A percentile compares a stretch with the other conserved stretches of the same genome.
Conservation (phyloP, 768 basidiomycete species). For the Suillus fuscotomentosus region DNA sequence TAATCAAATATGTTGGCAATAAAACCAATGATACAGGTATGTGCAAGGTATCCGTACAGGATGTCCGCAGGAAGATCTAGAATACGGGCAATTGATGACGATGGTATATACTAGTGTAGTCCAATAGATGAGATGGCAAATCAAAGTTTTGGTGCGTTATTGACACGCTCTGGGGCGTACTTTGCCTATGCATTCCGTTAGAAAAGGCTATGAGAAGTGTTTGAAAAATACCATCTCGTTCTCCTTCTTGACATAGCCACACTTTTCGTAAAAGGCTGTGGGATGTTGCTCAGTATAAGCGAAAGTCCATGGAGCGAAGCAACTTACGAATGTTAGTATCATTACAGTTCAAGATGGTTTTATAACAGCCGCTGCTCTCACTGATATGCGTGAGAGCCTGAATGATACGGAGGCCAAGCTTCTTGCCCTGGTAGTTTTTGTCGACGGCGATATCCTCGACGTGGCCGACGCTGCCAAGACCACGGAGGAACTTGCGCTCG, state of each 20-base stretch:
- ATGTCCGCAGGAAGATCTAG: slow-evolving; percentile 10
- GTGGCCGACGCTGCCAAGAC: slow-evolving; percentile 85
- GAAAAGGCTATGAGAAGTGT: background rate
- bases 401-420: slow-evolving; percentile 86
- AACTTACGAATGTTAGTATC: slow-evolving; percentile 87
- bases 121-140: slow-evolving; percentile 7
- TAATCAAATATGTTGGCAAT: background rate
- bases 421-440: slow-evolving; percentile 85
- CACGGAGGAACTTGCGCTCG: slow-evolving; percentile 93
- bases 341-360: slow-evolving; percentile 96
- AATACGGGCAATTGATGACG: slow-evolving; percentile 10
- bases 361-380: slow-evolving; percentile 82
- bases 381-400: slow-evolving; percentile 83
- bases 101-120: slow-evolving; percentile 9
- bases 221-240: slow-evolving; percentile 81
- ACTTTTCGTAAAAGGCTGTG: slow-evolving; percentile 95
- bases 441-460: slow-evolving; percentile 98
- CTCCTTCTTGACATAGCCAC: slow-evolving; percentile 89
- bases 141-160: slow-evolving; percentile 18
- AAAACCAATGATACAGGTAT: slow-evolving; percentile 18
- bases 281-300: slow-evolving; percentile 7
- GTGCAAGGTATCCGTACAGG: background rate
- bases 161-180: slow-evolving; percentile 46
- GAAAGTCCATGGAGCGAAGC: background rate
- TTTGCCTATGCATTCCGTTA: slow-evolving; percentile 44